Percentiles rank a stretch among this genome's conserved stretches.
Conservation (phyloP, 176 grass and related monocot genomes). For the Zizania latifolia region DNA sequence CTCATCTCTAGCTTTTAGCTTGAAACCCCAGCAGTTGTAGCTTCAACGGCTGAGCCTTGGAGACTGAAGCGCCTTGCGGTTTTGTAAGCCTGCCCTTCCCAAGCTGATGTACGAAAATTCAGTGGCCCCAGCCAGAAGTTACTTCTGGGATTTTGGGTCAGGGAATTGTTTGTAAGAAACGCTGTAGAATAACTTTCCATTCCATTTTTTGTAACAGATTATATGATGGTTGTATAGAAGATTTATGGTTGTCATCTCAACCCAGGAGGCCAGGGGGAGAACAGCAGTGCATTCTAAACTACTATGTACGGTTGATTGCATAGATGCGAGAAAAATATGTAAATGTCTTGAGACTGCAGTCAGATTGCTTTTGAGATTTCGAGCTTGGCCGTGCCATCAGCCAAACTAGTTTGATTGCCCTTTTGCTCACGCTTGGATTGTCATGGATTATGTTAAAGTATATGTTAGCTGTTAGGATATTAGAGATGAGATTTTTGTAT, state of each 20-base stretch:
- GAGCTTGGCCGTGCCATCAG: no score
- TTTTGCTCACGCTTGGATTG: no score
- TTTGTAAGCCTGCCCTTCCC: constrained; percentile 36
- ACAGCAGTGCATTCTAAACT: not conserved
- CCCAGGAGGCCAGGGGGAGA: not conserved
- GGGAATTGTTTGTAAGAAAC: constrained; percentile 34
- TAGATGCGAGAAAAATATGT: constrained; percentile 10
- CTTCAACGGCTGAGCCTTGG: constrained; percentile 16
- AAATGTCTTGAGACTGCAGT: constrained; percentile 5
- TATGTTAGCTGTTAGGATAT: no score
- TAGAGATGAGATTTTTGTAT: no score
- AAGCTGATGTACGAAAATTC: constrained; percentile 10
- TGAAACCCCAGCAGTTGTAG: constrained; percentile 19
- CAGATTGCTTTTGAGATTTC: not conserved
- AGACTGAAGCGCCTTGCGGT: constrained; percentile 27
- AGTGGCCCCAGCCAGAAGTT: not conserved
- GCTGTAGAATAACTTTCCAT: constrained; percentile 35
- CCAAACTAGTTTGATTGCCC: no score
- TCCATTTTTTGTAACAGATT: constrained; percentile 32
- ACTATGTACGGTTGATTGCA: constrained; percentile 4
- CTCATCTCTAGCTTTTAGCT: constrained; percentile 23
- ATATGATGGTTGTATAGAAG: constrained; percentile 46
- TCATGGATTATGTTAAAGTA: no score
- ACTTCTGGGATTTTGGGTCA: constrained; percentile 29
- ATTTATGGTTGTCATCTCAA: constrained; percentile 15